Evolutionary conservation across 148 eudicot genomes (phyloP).

Genomic region (Nepenthes mirabilis): DNA sequence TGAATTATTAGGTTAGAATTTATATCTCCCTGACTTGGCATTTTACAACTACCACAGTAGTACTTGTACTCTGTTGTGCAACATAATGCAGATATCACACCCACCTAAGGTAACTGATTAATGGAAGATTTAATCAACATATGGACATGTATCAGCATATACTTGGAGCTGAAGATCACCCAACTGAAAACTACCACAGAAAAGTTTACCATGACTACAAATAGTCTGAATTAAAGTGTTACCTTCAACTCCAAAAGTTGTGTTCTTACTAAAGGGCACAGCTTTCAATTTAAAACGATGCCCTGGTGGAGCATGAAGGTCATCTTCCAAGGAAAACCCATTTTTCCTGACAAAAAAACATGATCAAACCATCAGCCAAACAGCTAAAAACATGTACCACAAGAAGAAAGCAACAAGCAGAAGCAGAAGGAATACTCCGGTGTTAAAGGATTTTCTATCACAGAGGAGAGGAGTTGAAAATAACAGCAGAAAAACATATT

Average conservation of each 20-base stretch:
- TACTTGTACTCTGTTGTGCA: too few species aligned
- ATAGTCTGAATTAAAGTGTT: slow-evolving; percentile 7
- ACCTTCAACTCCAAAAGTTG: slow-evolving; percentile 93
- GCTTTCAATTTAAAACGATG: slow-evolving; percentile 62
- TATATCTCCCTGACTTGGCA: too few species aligned
- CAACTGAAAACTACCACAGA: neutral
- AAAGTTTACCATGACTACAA: neutral
- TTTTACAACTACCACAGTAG: too few species aligned
- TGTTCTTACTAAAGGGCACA: slow-evolving; percentile 92
- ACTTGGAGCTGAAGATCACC: neutral
- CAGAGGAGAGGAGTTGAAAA: too few species aligned
- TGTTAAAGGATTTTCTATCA: too few species aligned
- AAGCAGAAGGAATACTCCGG: neutral
- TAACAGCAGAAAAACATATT: too few species aligned
- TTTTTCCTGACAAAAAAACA: slow-evolving; percentile 51
- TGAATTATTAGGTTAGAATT: too few species aligned
- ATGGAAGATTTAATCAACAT: neutral
- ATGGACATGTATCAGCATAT: neutral
- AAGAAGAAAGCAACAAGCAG: neutral
- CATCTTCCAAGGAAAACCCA: slow-evolving; percentile 86
- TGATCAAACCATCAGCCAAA: neutral
- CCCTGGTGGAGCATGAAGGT: slow-evolving; percentile 67
- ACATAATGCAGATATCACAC: too few species aligned
- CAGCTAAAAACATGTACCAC: neutral
- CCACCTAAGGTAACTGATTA: neutral